Percentiles rank a stretch among this genome's conserved stretches.
Conservation (phyloP, 75 land plant species). For the Picea sitchensis region DNA sequence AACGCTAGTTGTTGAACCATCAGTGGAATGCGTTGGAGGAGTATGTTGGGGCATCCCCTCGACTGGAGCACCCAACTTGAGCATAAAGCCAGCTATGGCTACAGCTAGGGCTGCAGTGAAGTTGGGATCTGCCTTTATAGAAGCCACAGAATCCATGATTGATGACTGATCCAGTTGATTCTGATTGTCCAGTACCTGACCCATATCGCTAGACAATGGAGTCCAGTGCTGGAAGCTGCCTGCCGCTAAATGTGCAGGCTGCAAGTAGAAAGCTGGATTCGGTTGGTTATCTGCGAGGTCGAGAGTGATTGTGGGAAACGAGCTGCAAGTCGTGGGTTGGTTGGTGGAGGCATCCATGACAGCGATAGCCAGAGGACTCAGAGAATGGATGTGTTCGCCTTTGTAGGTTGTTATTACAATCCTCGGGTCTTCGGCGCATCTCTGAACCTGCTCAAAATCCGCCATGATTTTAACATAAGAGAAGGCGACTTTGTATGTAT, state of each 20-base stretch:
- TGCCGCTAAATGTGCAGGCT: not conserved
- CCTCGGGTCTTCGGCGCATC: not conserved
- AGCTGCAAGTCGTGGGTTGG: not conserved
- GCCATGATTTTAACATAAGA: too few relatives aligned
- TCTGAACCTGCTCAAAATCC: not conserved
- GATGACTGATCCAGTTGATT: not conserved
- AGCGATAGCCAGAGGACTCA: not conserved
- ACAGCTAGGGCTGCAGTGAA: constrained; percentile 29
- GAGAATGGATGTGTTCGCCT: not conserved
- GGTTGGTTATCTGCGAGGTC: not conserved
- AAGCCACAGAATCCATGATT: constrained; percentile 8
- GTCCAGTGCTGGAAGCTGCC: not conserved
- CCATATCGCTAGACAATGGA: not conserved
- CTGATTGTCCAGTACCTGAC: not conserved
- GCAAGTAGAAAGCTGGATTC: not conserved
- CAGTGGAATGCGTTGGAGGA: not conserved
- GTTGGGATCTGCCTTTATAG: constrained; percentile 26
- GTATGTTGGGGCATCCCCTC: not conserved
- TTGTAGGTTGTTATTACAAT: not conserved
- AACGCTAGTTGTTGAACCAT: not conserved
- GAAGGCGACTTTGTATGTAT: too few relatives aligned
- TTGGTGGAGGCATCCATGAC: not conserved
- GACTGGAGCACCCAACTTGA: not conserved
- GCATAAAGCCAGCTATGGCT: constrained; percentile 8
- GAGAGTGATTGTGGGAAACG: constrained; percentile 1